Evolutionary conservation across 306 rosid genomes (phyloP).

Genomic region (Malus domestica): ASM211411v1 NC_041804.1:38219501-38220000

Average conservation of each 20-base stretch:
- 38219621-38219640: conserved; percentile 12
- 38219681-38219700: conserved; percentile 1
- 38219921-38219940: background rate
- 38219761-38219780: conserved; percentile 19
- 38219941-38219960: conserved; percentile 4
- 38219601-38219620: conserved; percentile 1
- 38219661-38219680: conserved; percentile 20
- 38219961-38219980: conserved; percentile 4
- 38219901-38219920: conserved; percentile 6
- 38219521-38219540: background rate
- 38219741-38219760: conserved; percentile 29
- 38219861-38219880: conserved; percentile 43
- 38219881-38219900: conserved; percentile 31
- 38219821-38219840: conserved; percentile 17
- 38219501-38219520: conserved; percentile 12
- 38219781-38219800: conserved; percentile 18
- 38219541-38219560: background rate
- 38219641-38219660: conserved; percentile 58
- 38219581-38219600: conserved; percentile 22
- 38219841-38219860: conserved; percentile 26
- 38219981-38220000: conserved; percentile 1
- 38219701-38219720: conserved; percentile 1
- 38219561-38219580: conserved; percentile 10
- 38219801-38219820: conserved; percentile 15
- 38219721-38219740: conserved; percentile 5